phyloP scores from a whole-genome alignment of 352 stramenopile genomes.

The Globisporangium mamillatum region DNA sequence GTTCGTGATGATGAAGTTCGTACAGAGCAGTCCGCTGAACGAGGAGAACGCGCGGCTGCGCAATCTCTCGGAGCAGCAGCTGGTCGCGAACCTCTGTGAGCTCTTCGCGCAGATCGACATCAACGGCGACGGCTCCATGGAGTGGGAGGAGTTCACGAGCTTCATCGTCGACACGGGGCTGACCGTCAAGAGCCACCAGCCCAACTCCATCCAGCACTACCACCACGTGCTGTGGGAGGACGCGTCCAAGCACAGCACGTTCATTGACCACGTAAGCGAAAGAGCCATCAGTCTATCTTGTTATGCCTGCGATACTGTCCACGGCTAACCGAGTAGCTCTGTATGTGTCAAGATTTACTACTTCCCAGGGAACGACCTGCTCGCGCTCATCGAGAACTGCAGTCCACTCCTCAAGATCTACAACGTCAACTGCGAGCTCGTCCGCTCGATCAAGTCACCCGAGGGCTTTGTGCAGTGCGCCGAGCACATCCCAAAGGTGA shows the following conservation, averaged over 20 bases:
- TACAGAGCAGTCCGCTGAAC: constrained; percentile 46
- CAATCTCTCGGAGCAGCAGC: constrained; percentile 65
- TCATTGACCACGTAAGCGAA: constrained; percentile 61
- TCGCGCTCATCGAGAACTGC: constrained; percentile 77
- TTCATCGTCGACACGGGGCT: constrained; percentile 90
- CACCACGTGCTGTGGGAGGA: constrained; percentile 78
- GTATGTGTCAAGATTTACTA: constrained; percentile 57
- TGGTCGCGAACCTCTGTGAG: constrained; percentile 85
- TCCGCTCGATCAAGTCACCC: constrained; percentile 53
- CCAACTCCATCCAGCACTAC: constrained; percentile 87
- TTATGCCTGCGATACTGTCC: not conserved
- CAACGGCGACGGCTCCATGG: constrained; percentile 89
- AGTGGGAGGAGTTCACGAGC: constrained; percentile 91
- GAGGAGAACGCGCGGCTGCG: constrained; percentile 68
- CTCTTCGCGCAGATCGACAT: constrained; percentile 91
- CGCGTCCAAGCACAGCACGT: constrained; percentile 81
- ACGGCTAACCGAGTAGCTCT: not conserved
- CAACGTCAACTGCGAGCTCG: constrained; percentile 72
- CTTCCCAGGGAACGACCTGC: constrained; percentile 61
- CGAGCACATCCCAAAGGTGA: constrained; percentile 65
- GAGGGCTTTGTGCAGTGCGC: constrained; percentile 78
- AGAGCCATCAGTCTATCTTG: not conserved
- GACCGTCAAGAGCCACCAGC: constrained; percentile 77
- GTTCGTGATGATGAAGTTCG: constrained; percentile 84
- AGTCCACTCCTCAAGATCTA: constrained; percentile 81